Conservation (phyloP, 305 asterid species). For the Ajuga reptans region DNA sequence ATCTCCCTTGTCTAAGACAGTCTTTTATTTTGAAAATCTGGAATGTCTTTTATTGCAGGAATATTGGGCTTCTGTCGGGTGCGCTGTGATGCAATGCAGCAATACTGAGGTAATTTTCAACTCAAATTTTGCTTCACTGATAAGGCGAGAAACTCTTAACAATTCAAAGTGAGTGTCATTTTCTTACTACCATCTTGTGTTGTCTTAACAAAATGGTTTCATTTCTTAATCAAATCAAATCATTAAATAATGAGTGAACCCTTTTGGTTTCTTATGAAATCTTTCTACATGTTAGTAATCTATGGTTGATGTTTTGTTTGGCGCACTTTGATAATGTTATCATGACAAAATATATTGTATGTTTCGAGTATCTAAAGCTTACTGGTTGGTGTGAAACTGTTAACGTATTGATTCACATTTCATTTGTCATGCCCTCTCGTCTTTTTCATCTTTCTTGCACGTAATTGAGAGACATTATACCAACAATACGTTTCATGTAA, state of each 20-base stretch:
- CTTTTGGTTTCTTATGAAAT: neutral
- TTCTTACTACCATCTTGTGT: neutral
- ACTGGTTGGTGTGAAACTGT: neutral
- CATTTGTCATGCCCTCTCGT: neutral
- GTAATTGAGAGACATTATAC: constrained; percentile 3
- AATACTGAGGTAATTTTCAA: constrained; percentile 71
- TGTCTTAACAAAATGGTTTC: neutral
- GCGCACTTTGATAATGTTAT: neutral
- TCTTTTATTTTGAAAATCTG: neutral
- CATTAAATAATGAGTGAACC: neutral
- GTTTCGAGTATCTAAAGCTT: neutral
- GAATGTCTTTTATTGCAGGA: constrained; percentile 43
- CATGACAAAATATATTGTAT: neutral
- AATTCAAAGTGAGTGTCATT: neutral
- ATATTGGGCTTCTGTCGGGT: constrained; percentile 96
- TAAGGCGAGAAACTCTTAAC: neutral
- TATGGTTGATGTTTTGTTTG: neutral
- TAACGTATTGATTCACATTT: no score
- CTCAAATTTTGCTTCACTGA: neutral
- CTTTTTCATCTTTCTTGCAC: neutral
- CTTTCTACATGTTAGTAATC: neutral
- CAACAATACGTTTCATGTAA: constrained; percentile 19
- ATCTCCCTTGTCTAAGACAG: neutral
- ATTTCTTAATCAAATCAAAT: neutral
- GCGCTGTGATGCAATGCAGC: constrained; percentile 98